Conservation (phyloP, 2,329 filamentous ascomycete genomes). For the Chaetomium globosum region DNA sequence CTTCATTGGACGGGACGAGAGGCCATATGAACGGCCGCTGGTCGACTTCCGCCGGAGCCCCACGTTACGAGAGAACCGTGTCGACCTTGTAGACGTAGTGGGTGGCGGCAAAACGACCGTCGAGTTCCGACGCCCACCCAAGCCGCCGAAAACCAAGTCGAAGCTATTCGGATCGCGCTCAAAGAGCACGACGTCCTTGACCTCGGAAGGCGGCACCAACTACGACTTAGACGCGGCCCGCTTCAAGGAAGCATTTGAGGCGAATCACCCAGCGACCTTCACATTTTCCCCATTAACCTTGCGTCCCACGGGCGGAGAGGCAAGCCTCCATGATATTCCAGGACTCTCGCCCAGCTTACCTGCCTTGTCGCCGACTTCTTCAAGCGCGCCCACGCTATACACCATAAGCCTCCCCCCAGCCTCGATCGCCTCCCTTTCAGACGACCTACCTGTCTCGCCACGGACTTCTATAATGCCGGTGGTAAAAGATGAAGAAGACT, state of each 20-base stretch:
- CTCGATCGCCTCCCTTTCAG: background rate
- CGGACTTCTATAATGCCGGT: background rate
- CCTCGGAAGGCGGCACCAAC: background rate
- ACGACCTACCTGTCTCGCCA: slow-evolving; percentile 20
- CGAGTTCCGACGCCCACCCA: slow-evolving; percentile 5
- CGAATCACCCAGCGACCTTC: slow-evolving; percentile 7
- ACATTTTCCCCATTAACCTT: background rate
- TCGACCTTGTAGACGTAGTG: background rate
- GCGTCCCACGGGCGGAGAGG: background rate
- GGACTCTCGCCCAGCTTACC: background rate
- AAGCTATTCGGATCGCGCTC: background rate
- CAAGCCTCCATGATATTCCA: background rate
- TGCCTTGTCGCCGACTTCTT: background rate
- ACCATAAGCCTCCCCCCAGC: slow-evolving; percentile 1
- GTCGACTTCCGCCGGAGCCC: slow-evolving; percentile 10
- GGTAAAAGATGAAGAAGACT: background rate
- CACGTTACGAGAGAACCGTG: background rate
- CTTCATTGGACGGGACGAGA: slow-evolving; percentile 12
- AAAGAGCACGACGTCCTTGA: background rate
- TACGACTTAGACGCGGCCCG: background rate
- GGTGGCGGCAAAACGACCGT: slow-evolving; percentile 2
- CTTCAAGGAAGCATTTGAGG: slow-evolving; percentile 10
- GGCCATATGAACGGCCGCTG: background rate
- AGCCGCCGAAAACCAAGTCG: background rate
- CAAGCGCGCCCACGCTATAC: background rate